Evolutionary conservation across 2,329 filamentous ascomycete genomes (phyloP), one percentile per base, ranked within the genome.

Genomic region (Claviceps pazoutovae): DNA sequence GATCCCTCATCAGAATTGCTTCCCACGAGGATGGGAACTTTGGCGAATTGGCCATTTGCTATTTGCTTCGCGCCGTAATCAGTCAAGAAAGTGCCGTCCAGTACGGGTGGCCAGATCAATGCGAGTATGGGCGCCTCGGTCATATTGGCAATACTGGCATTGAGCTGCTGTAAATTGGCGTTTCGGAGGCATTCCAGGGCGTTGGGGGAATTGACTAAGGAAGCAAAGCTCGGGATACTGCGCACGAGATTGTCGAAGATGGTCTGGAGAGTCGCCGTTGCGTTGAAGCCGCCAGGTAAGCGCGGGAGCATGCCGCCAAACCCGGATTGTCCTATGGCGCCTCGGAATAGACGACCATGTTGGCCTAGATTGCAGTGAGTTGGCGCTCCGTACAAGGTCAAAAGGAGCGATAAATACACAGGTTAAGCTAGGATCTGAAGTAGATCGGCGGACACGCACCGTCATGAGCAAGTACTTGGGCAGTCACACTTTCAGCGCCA

Each of bases 381-480:
- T 16, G 17, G 8, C 8, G 26, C 2, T 30, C 26, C 26, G 8
- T 30, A 30, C 8, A 30, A 30, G 26, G 26, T 30, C 26, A 30
- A 30, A 30, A 30, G 26, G 26, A 30, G 26, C 26, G 26, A 9
- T 30, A 3, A 30, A 30, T 30, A 8, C 26, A 30, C 2, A 9
- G 26, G 26, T 9, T 4, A 43, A 19, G 9, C 19, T 9, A 43
- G 8, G 14, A 0, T 13, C 4, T 2, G 17, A 43, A 23, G 16
- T 9, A 21, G 41, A 19, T 11, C 2, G 16, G 41, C 9, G 3
- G 11, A 13, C 2, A 13, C 39, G 9, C 11, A 42, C 43, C 75
- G 14, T 71, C 70, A 52, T 74, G 76, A 5, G 73, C 73, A 17
- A 71, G 60, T 1, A 75, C 63, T 46, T 76, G 74, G 2, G 63